Base-by-base conservation (phyloP, 495 filamentous ascomycete genomes). In the Penicillium steckii region DNA sequence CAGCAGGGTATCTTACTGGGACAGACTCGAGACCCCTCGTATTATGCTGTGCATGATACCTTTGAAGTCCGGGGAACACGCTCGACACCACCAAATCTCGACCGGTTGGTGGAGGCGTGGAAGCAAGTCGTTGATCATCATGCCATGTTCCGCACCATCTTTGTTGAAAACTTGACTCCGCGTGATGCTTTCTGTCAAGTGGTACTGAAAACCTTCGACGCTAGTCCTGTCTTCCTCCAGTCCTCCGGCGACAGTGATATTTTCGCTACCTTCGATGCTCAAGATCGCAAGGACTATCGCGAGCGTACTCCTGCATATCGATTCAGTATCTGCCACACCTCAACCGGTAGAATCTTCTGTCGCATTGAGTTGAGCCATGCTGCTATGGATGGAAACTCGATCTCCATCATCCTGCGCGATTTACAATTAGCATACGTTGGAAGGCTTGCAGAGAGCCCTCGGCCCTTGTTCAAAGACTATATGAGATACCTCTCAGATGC, bases 1-100 rank as follows among this genome's bases (percentile, higher is more conserved):
- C 87, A 90, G 55, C 79, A 87, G 55, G 85, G 79, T 27, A 80
- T 90, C 17, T 59, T 89, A 8, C 77, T 87, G 29, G 83, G 82
- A 44, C 81, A 80, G 9, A 69, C 77, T 22, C 70, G 81, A 26
- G 69, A 82, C 38, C 76, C 75, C 12, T 80, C 79, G 5, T 73
- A 80, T 38, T 88, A 86, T 56, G 80, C 81, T 15, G 73, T 83
- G 3, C 76, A 84, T 47, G 80, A 76, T 43, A 85, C 84, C 1
- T 86, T 83, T 52, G 80, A 85, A 50, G 75, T 89, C 22, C 75
- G 67, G 7, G 48, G 54, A 4, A 61, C 44, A 3, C 59, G 64
- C 27, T 29, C 49, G 3, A 55, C 50, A 3, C 35, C 50, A 13
- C 68, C 79, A 2, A 69, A 79, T 48, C 41, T 62, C 4, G 55